Evolutionary conservation across 2,329 filamentous ascomycete genomes (phyloP).

Genomic region (Nemania sp.): DNA sequence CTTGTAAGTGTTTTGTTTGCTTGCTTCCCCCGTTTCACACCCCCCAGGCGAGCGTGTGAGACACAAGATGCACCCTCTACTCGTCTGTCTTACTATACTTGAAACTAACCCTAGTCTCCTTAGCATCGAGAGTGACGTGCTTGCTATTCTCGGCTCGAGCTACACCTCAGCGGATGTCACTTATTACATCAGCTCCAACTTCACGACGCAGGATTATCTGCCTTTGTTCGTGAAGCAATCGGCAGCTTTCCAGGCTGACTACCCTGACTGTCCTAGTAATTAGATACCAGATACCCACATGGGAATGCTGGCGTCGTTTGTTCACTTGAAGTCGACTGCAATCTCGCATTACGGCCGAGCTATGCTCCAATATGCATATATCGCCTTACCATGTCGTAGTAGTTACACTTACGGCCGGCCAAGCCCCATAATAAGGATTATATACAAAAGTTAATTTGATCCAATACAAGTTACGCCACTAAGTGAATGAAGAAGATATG

Average conservation of each 20-base stretch:
- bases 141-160: constrained; percentile 53
- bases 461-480: too few relatives aligned
- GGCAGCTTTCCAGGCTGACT: constrained; percentile 52
- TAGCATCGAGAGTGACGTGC: constrained; percentile 55
- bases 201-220: constrained; percentile 56
- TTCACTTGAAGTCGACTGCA: background rate
- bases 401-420: background rate
- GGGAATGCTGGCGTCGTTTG: background rate
- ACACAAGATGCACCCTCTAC: background rate
- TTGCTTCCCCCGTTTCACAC: too few relatives aligned
- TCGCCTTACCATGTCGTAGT: background rate
- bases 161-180: constrained; percentile 53
- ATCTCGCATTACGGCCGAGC: background rate
- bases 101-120: constrained; percentile 7
- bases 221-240: constrained; percentile 55
- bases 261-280: constrained; percentile 52
- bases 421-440: too few relatives aligned
- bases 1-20: constrained; percentile 58
- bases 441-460: too few relatives aligned
- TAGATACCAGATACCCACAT: constrained; percentile 13
- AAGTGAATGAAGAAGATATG: background rate
- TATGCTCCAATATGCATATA: background rate
- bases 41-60: too few relatives aligned
- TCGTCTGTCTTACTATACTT: background rate
- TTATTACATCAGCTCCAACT: constrained; percentile 56